Evolutionary conservation across 2,329 filamentous ascomycete species (phyloP).

Genomic region (Fonsecaea nubica): DNA sequence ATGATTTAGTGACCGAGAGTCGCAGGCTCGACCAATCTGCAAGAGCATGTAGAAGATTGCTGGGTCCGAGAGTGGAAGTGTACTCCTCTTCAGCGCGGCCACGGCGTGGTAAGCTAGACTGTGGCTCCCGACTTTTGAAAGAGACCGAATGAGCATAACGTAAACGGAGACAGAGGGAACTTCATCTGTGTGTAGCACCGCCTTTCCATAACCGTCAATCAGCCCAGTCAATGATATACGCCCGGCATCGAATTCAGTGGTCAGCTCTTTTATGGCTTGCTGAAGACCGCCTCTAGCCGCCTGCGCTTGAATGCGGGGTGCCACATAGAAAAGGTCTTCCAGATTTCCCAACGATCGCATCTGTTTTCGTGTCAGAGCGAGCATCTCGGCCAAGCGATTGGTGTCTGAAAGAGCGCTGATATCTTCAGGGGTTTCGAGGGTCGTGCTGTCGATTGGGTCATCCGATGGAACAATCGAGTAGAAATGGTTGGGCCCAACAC

Average conservation of each 20-base stretch:
- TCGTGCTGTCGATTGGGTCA: constrained; percentile 19
- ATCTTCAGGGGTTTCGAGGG: constrained; percentile 4
- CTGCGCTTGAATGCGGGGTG: constrained; percentile 25
- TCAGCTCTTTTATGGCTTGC: constrained; percentile 26
- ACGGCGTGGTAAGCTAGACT: constrained; percentile 32
- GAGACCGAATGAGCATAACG: constrained; percentile 29
- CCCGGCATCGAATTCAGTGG: constrained; percentile 23
- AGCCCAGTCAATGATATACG: constrained; percentile 28
- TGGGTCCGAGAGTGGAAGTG: constrained; percentile 29
- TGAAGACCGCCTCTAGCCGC: constrained; percentile 21
- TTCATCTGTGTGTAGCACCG: constrained; percentile 27
- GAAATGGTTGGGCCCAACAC: constrained; percentile 29
- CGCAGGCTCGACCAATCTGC: constrained; percentile 29
- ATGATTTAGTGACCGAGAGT: constrained; percentile 29
- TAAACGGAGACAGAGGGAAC: constrained; percentile 31
- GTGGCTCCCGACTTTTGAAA: constrained; percentile 26
- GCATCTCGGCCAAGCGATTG: constrained; percentile 27
- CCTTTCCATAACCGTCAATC: constrained; percentile 31
- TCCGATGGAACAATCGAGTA: constrained; percentile 23
- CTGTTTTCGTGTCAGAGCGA: constrained; percentile 27
- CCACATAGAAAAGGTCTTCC: constrained; percentile 22
- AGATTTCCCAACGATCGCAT: constrained; percentile 23
- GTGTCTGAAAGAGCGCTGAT: constrained; percentile 18
- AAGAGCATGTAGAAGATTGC: constrained; percentile 31
- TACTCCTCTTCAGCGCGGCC: constrained; percentile 33